Percentiles rank a stretch among this genome's conserved stretches.
These are phyloP conservation scores for Wickerhamomyces strasburgensis DNA, from an alignment of 805 yeast species.

Conservation along the genomic window DNA sequence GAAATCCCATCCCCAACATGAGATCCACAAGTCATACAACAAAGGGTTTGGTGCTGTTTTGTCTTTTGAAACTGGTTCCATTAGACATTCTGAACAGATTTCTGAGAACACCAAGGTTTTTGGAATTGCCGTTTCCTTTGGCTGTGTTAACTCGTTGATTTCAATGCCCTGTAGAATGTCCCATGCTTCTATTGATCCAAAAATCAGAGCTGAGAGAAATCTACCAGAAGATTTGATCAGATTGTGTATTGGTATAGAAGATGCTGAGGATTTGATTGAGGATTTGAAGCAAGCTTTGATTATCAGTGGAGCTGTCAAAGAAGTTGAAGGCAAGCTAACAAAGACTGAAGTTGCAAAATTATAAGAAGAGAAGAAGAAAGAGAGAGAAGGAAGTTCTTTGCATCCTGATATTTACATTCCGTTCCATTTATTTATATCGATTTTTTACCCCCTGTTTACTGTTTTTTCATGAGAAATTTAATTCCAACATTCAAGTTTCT, in stretches of 20 bases:
- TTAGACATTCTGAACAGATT: slow-evolving; percentile 59
- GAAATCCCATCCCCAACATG: slow-evolving; percentile 74
- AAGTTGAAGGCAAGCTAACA: slow-evolving; percentile 25
- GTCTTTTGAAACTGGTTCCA: slow-evolving; percentile 80
- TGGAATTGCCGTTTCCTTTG: slow-evolving; percentile 90
- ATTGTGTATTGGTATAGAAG: slow-evolving; percentile 88
- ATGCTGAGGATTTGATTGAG: slow-evolving; percentile 70
- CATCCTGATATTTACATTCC: background rate
- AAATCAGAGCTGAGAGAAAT: slow-evolving; percentile 79
- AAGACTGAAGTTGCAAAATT: slow-evolving; percentile 18
- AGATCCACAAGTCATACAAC: slow-evolving; percentile 69
- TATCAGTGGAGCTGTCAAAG: slow-evolving; percentile 52
- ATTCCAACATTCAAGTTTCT: background rate
- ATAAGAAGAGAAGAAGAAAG: slow-evolving; percentile 3
- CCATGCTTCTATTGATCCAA: slow-evolving; percentile 91
- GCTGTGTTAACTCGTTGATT: slow-evolving; percentile 87
- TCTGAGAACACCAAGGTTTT: slow-evolving; percentile 74
- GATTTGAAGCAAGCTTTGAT: slow-evolving; percentile 71
- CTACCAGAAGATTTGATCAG: slow-evolving; percentile 91
- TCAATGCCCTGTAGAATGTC: slow-evolving; percentile 96
- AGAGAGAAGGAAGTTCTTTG: background rate
- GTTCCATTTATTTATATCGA: background rate
- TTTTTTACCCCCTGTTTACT: no score
- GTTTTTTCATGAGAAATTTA: no score
- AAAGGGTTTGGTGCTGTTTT: slow-evolving; percentile 87